Conservation (phyloP, 352 stramenopile species). For the Phytophthora brassicae region DNA sequence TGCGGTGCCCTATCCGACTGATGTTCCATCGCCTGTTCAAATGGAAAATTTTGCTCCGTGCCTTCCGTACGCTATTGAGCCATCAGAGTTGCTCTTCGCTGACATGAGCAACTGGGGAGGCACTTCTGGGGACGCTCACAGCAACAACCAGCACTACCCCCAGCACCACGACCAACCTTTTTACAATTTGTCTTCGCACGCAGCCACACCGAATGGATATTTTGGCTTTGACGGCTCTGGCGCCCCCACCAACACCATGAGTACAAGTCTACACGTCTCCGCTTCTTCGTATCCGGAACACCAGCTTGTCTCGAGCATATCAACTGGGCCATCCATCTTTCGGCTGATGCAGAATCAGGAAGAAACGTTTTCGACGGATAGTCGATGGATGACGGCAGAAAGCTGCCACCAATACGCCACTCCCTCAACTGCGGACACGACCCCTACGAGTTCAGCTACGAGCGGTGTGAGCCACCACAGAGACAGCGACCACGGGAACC, state of each 20-base stretch:
- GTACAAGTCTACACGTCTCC: conserved; percentile 15
- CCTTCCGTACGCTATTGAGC: conserved; percentile 31
- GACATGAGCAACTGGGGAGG: conserved; percentile 34
- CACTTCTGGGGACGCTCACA: conserved; percentile 11
- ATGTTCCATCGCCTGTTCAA: conserved; percentile 33
- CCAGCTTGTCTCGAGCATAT: conserved; percentile 5
- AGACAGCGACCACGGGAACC: conserved; percentile 3
- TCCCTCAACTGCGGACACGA: conserved; percentile 12
- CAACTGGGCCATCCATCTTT: conserved; percentile 17
- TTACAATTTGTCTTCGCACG: conserved; percentile 21
- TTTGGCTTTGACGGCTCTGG: conserved; percentile 18
- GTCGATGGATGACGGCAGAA: conserved; percentile 22
- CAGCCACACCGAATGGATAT: conserved; percentile 5
- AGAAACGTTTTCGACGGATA: conserved; percentile 2
- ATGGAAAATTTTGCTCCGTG: conserved; percentile 49
- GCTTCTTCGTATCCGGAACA: conserved; percentile 22
- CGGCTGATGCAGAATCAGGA: conserved; percentile 21
- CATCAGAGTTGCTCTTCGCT: conserved; percentile 43
- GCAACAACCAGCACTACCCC: conserved; percentile 30
- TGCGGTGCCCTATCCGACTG: conserved; percentile 15
- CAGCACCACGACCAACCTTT: conserved; percentile 25
- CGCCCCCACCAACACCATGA: conserved; percentile 6
- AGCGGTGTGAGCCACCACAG: not conserved
- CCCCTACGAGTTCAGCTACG: conserved; percentile 1
- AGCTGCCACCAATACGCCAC: conserved; percentile 12